These are phyloP conservation scores for Neopestalotiopsis rosae DNA, from an alignment of 2,329 filamentous ascomycete species.

Conservation along the genomic window DNA sequence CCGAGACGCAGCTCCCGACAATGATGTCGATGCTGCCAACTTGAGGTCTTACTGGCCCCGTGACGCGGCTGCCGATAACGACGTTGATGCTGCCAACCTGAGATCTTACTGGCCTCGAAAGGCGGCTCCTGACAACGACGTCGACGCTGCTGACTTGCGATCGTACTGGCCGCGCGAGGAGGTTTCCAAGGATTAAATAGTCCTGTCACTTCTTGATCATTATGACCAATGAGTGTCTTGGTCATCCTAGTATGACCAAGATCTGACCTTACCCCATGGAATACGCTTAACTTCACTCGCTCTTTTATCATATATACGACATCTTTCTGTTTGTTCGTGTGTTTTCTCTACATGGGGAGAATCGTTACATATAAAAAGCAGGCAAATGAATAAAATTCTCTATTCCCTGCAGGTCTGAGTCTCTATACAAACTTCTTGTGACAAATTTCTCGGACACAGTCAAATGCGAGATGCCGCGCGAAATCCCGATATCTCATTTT, in stretches of 20 bases:
- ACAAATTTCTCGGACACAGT: too few species aligned
- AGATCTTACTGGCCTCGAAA: constrained; percentile 3
- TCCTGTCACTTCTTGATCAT: background rate
- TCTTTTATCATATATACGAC: background rate
- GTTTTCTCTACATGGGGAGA: background rate
- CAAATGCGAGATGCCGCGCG: background rate
- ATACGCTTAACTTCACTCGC: background rate
- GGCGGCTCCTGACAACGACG: too few species aligned
- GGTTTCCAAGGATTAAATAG: background rate
- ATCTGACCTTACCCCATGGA: background rate
- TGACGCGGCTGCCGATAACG: background rate
- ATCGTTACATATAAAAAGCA: background rate
- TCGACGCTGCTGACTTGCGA: too few species aligned
- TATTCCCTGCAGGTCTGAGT: too few species aligned
- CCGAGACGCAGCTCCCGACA: background rate
- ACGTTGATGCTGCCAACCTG: background rate
- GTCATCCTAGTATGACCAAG: background rate
- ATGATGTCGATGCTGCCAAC: constrained; percentile 3
- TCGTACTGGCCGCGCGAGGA: too few species aligned
- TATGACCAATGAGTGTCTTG: background rate
- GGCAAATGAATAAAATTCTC: too few species aligned
- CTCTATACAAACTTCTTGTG: too few species aligned
- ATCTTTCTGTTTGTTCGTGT: background rate
- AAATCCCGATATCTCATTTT: background rate
- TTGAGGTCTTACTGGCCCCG: constrained; percentile 4